These are phyloP conservation scores for Knufia fluminis DNA, from an alignment of 2,329 filamentous ascomycete species.

Conservation along the genomic window DNA sequence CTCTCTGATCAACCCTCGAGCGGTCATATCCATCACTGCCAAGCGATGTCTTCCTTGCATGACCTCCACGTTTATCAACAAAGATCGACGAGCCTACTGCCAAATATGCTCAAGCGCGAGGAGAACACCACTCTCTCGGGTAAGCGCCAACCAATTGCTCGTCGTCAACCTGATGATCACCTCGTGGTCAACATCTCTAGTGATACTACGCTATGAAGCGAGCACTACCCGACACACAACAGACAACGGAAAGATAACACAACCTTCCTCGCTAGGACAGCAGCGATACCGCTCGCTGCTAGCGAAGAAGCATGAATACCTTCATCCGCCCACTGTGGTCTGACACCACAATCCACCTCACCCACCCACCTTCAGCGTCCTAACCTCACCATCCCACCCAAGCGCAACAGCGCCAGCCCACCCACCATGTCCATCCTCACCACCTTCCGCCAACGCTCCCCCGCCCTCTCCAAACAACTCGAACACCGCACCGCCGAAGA, in stretches of 20 bases:
- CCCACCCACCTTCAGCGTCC: too few relatives aligned
- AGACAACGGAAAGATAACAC: too few relatives aligned
- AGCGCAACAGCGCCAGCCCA: too few relatives aligned
- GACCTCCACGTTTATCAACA: background rate
- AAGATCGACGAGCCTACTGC: background rate
- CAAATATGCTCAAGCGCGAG: background rate
- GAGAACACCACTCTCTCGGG: background rate
- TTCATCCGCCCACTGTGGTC: too few relatives aligned
- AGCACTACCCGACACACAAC: too few relatives aligned
- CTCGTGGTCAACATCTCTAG: background rate
- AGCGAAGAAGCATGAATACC: too few relatives aligned
- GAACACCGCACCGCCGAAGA: conserved; percentile 25
- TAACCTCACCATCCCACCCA: too few relatives aligned
- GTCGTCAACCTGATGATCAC: background rate
- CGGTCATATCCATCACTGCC: background rate
- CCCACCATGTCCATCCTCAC: background rate
- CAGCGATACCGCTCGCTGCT: too few relatives aligned
- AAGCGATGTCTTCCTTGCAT: background rate
- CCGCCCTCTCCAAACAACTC: background rate
- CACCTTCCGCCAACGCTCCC: background rate
- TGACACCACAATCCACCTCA: too few relatives aligned
- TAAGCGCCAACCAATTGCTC: background rate
- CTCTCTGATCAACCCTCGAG: background rate
- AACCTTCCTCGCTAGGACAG: too few relatives aligned
- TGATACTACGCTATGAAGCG: too few relatives aligned